A percentile compares a stretch with the other conserved stretches of the same genome.
phyloP scores from a whole-genome alignment of 1,139 yeast genomes.

The Lodderomyces orthopsilosis region DNA sequence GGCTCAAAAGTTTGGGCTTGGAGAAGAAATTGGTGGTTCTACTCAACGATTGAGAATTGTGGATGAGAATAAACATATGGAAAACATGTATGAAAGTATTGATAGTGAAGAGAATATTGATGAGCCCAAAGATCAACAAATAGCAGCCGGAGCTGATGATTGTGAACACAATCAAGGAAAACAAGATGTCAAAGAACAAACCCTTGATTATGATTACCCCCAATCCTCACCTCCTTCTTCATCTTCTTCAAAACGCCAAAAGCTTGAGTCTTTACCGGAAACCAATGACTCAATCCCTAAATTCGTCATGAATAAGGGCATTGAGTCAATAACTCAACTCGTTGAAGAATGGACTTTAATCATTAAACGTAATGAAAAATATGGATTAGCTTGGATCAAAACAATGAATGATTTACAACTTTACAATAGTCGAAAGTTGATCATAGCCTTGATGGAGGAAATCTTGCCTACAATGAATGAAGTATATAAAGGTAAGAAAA shows the following conservation, averaged over 20 bases:
- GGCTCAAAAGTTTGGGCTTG: background rate
- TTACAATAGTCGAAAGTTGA: conserved; percentile 12
- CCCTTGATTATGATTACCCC: background rate
- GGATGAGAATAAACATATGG: background rate
- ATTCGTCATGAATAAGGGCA: conserved; percentile 14
- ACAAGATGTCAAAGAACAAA: conserved; percentile 9
- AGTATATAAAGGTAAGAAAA: conserved; percentile 3
- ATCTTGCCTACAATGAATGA: conserved; percentile 10
- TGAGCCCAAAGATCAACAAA: conserved; percentile 1
- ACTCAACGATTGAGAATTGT: background rate
- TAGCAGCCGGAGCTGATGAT: too few relatives aligned
- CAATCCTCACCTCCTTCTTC: background rate
- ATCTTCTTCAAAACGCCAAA: conserved; percentile 10
- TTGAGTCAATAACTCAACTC: conserved; percentile 14
- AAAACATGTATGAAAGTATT: background rate
- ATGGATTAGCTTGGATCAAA: conserved; percentile 16
- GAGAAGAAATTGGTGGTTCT: background rate
- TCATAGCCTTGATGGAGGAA: conserved; percentile 14
- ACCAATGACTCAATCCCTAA: conserved; percentile 11
- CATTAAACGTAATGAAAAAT: conserved; percentile 10
- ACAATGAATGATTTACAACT: conserved; percentile 11
- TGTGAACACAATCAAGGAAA: background rate
- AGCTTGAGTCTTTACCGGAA: conserved; percentile 9
- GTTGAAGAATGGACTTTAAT: conserved; percentile 16
- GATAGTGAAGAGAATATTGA: conserved; percentile 28